Evolutionary conservation across 257 asterid species (phyloP).

Genomic region (Ilex asprella): DNA sequence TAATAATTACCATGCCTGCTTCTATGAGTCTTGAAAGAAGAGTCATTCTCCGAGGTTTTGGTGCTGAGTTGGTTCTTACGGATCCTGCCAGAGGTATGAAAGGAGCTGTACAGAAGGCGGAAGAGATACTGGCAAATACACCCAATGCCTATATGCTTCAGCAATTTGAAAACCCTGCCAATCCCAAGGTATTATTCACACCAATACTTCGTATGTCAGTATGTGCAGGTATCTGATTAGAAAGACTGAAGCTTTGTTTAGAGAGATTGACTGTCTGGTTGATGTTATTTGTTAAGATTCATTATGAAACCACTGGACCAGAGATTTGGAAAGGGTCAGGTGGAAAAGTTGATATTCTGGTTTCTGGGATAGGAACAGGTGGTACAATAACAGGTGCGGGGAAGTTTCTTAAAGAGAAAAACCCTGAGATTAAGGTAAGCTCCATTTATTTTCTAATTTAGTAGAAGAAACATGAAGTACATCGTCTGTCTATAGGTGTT

Average conservation of each 20-base stretch:
- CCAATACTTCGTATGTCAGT: too few species aligned
- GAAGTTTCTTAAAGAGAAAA: conserved; percentile 59
- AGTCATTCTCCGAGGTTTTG: not conserved
- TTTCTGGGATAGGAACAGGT: conserved; percentile 74
- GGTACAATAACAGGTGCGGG: conserved; percentile 75
- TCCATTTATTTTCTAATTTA: not conserved
- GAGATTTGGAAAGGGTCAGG: conserved; percentile 68
- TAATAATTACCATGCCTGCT: not conserved
- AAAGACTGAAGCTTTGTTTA: not conserved
- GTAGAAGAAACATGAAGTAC: not conserved
- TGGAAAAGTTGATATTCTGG: conserved; percentile 56
- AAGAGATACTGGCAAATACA: conserved; percentile 34
- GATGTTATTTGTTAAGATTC: conserved; percentile 27
- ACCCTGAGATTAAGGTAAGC: conserved; percentile 52
- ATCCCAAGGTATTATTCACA: conserved; percentile 27
- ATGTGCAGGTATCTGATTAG: too few species aligned
- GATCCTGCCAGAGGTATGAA: conserved; percentile 37
- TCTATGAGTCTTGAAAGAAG: not conserved
- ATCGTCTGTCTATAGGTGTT: not conserved
- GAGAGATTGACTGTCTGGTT: not conserved
- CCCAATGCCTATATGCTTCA: conserved; percentile 46
- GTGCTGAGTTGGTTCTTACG: conserved; percentile 24
- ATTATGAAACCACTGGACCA: conserved; percentile 78
- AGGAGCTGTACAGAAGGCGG: conserved; percentile 44
- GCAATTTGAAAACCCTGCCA: conserved; percentile 46